Evolutionary conservation across 2,329 filamentous ascomycete species (phyloP), one percentile per base, ranked within the genome.

Genomic region (Pyrenochaeta sp.): DNA sequence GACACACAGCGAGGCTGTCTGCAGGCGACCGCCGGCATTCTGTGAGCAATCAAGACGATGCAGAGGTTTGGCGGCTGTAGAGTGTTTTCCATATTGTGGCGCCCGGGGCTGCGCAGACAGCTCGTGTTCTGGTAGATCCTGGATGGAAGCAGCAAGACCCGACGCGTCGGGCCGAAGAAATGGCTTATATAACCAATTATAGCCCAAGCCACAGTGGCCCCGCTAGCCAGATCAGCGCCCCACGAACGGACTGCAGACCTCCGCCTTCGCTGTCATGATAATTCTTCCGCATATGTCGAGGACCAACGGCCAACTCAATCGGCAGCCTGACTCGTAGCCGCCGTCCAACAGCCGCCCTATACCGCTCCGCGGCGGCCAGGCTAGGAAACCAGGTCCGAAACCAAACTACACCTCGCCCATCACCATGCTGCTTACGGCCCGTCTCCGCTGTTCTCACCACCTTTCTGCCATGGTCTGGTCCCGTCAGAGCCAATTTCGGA

Each of bases 81-180:
- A 61, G 27, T 54, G 35, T 20, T 35, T n/a, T 44, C 23, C 45
- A 63, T 54, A 57, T 57, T 61, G 60, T 61, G 60, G 60, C 60
- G 49, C 51, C 21, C 37, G 18, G 51, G 48, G 17, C 29, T 56
- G 18, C 56, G 41, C 27, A 59, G 44, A 20, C 41, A 45, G 20
- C 27, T 50, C 49, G 53, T 43, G 53, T 45, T 29, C 43, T 33
- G 18, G 35, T 44, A 39, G 45, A 32, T 27, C 30, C 32, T 11
- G 10, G 15, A 45, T 15, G 36, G 10, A 30, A 36, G 17, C 36
- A 30, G 33, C 44, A 51, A 20, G 46, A 40, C 45, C 35, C 31
- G 17, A 49, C 36, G 52, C 42, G 36, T 44, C 43, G 30, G 31
- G 50, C 23, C 23, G 23, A 27, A 27, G n/a, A 27, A 4, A 27